phyloP scores from a whole-genome alignment of 176 grass and related monocot species.

The Saccharum spontaneum region DNA sequence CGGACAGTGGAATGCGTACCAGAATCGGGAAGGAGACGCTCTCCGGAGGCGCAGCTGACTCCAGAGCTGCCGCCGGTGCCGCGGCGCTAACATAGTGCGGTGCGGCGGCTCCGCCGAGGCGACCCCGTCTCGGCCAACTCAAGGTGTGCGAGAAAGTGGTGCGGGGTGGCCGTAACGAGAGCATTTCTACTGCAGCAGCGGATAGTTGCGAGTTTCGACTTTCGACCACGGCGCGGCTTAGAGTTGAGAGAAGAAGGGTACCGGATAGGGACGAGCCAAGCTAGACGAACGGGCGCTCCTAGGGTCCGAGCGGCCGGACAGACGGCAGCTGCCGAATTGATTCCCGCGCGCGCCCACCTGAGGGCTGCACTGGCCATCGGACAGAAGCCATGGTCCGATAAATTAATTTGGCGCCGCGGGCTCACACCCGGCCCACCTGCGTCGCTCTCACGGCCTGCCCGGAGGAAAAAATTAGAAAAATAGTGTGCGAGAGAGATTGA shows the following conservation, averaged over 20 bases:
- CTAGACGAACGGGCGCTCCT: not conserved
- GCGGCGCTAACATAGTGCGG: not conserved
- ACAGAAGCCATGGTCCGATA: too few relatives aligned
- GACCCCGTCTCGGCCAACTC: not conserved
- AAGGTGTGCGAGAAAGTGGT: not conserved
- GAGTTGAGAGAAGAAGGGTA: not conserved
- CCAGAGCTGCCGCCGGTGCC: not conserved
- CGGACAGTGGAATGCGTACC: constrained; percentile 2
- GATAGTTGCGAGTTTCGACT: not conserved
- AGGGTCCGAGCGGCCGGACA: too few relatives aligned
- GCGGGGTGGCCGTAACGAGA: not conserved
- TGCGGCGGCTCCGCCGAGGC: not conserved
- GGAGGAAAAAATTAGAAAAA: too few relatives aligned
- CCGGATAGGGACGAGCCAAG: not conserved
- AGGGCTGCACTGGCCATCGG: too few relatives aligned
- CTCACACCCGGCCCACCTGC: too few relatives aligned
- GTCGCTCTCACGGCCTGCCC: too few relatives aligned
- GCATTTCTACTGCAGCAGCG: not conserved
- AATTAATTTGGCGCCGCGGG: too few relatives aligned
- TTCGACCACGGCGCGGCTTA: not conserved
- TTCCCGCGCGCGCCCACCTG: too few relatives aligned
- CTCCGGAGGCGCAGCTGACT: not conserved
- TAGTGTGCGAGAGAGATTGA: too few relatives aligned
- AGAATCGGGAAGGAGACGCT: constrained; percentile 37
- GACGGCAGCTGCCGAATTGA: too few relatives aligned